Evolutionary conservation across 1,139 yeast species (phyloP), one percentile per base, ranked within the genome.

Genomic region (Pichia sp.): DNA sequence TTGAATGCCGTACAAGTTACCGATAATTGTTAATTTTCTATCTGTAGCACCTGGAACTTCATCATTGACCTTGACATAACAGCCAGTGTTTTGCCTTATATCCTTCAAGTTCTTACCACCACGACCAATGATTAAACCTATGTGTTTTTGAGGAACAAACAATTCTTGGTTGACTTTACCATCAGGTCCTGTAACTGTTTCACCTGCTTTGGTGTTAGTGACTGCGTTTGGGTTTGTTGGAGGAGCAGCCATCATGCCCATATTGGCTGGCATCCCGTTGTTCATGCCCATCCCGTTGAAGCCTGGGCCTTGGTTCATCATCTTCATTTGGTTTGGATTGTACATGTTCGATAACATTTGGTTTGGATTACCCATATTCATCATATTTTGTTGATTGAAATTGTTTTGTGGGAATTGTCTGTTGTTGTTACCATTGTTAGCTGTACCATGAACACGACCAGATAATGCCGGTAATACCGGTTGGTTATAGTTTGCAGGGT

Each of bases 101-200:
- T 85, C 89, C 60, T 83, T 86, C 50, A 89, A 85, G 59, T 83
- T 86, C 59, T 83, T 80, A 22, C 96, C 96, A 34, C 89, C 89
- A 66, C 83, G 86, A 8, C 96, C 96, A 55, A 89, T 89, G 19
- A 89, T 85, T 34, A 88, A 80, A 0, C 96, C 96, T 42, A 88
- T 91, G 65, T 75, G 83, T 40, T 78, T 77, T 60, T 85, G 85
- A 34, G 95, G 91, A 39, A 89, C 89, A 56, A 70, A 83, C 3
- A 88, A 71, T 53, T 85, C 91, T 64, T 86, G 90, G 50, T 77
- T 76, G 53, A 73, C 71, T 57, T 76, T 77, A 51, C 80, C 83
- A 15, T 66, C 71, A 7, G 64, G 39, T 4, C 54, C 54, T 14
- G 66, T 51, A 24, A 48, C 42, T 8, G 51, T 47, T 28, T 51